A percentile compares a stretch with the other conserved stretches of the same genome.
Conservation (phyloP, 192 early-diverging fungal species). For the Entomortierella chlamydospora region DNA sequence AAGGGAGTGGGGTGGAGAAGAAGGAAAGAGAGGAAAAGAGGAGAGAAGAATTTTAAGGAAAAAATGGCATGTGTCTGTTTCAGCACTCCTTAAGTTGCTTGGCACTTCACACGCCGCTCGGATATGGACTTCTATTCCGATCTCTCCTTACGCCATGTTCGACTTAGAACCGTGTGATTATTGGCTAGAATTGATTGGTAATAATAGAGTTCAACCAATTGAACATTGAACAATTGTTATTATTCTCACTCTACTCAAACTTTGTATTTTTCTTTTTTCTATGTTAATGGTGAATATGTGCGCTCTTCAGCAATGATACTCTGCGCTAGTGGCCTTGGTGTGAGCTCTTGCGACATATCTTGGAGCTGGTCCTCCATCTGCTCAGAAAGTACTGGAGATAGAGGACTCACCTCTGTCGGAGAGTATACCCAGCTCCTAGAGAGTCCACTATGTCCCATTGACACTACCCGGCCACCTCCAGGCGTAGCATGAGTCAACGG, state of each 20-base stretch:
- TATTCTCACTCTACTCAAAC: too few relatives aligned
- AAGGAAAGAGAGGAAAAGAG: neutral
- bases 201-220: too few relatives aligned
- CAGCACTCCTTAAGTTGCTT: conserved; percentile 4
- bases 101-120: too few relatives aligned
- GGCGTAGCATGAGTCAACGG: neutral
- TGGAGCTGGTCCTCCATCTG: neutral
- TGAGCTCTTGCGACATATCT: conserved; percentile 2
- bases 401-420: conserved; percentile 18
- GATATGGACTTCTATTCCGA: too few relatives aligned
- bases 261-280: too few relatives aligned
- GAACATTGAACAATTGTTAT: too few relatives aligned
- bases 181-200: too few relatives aligned
- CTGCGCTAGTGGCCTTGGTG: neutral
- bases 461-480: neutral
- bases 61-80: too few relatives aligned
- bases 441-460: conserved; percentile 23
- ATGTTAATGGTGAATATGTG: neutral
- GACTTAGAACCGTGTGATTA: too few relatives aligned
- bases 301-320: neutral
- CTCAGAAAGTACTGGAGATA: conserved; percentile 14
- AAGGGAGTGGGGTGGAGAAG: conserved; percentile 4
- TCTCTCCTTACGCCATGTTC: too few relatives aligned
- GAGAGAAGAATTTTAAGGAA: neutral
- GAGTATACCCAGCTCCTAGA: conserved; percentile 42